A percentile compares a stretch with the other conserved stretches of the same genome.
Conservation (phyloP, 2,329 filamentous ascomycete genomes). For the Paramyrothecium sp. region DNA sequence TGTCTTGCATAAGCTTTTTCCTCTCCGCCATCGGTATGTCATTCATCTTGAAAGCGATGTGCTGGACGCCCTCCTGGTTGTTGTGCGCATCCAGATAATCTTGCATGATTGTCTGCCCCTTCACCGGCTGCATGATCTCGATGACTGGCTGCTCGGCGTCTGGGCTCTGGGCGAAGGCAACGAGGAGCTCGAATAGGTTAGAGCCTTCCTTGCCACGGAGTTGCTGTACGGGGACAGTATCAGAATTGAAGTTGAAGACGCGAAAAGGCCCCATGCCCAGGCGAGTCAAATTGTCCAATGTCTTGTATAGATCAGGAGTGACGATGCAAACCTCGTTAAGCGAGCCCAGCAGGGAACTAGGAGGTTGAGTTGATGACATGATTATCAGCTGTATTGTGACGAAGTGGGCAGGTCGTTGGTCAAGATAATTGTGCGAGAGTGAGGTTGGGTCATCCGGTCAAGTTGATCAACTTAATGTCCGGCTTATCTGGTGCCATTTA, state of each 20-base stretch:
- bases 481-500: too few relatives aligned
- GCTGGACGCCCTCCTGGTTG: background rate
- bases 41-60: background rate
- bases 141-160: background rate
- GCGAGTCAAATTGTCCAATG: background rate
- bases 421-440: too few relatives aligned
- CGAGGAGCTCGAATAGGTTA: background rate
- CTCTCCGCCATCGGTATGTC: background rate
- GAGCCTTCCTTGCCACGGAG: background rate
- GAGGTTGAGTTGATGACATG: background rate
- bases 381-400: too few relatives aligned
- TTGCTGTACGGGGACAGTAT: background rate
- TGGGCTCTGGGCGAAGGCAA: background rate
- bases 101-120: background rate
- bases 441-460: too few relatives aligned
- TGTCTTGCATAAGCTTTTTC: background rate
- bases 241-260: background rate
- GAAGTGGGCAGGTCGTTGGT: too few relatives aligned
- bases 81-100: background rate
- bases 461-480: too few relatives aligned
- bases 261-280: background rate
- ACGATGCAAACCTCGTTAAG: background rate
- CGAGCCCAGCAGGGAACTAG: background rate
- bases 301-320: background rate
- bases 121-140: background rate